Percentiles rank a stretch among this genome's conserved stretches.
These are phyloP conservation scores for Nidula niveotomentosa DNA, from an alignment of 1,284 basidiomycete species.

Conservation along the genomic window DNA sequence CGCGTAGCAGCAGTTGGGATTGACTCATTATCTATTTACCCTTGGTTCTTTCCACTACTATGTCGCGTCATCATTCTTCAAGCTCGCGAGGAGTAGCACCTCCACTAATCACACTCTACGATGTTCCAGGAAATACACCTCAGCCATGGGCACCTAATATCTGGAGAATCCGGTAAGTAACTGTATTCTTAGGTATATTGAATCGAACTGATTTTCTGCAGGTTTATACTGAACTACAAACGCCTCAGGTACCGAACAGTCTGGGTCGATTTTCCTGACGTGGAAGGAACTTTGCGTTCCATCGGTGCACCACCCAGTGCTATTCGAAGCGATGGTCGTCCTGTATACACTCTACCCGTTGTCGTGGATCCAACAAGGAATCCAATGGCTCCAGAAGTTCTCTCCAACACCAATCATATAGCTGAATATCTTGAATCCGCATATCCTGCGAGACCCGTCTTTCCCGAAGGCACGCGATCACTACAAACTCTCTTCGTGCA, in stretches of 20 bases:
- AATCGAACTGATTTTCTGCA: slow-evolving; percentile 18
- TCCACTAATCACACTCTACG: slow-evolving; percentile 63
- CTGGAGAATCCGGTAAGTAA: slow-evolving; percentile 48
- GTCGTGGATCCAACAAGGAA: slow-evolving; percentile 48
- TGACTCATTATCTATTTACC: neutral
- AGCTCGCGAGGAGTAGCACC: slow-evolving; percentile 20
- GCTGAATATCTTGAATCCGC: slow-evolving; percentile 69
- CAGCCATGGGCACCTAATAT: slow-evolving; percentile 75
- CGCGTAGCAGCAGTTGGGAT: no score
- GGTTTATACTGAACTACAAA: slow-evolving; percentile 73
- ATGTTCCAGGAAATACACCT: slow-evolving; percentile 55
- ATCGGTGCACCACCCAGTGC: slow-evolving; percentile 61
- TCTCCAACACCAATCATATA: slow-evolving; percentile 60
- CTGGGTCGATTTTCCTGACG: slow-evolving; percentile 69
- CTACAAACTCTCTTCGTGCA: slow-evolving; percentile 69
- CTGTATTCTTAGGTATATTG: neutral
- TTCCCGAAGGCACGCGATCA: slow-evolving; percentile 66
- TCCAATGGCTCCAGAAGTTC: slow-evolving; percentile 36
- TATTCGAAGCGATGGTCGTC: slow-evolving; percentile 50
- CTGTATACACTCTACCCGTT: slow-evolving; percentile 66
- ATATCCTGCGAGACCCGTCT: slow-evolving; percentile 67
- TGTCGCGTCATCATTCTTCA: slow-evolving; percentile 15
- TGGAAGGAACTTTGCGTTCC: slow-evolving; percentile 56
- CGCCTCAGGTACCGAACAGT: slow-evolving; percentile 63
- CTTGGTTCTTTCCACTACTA: slow-evolving; percentile 2